Percentiles rank a stretch among this genome's conserved stretches.
Conservation (phyloP, 78 protist species). For the Polysphondylium violaceum region DNA sequence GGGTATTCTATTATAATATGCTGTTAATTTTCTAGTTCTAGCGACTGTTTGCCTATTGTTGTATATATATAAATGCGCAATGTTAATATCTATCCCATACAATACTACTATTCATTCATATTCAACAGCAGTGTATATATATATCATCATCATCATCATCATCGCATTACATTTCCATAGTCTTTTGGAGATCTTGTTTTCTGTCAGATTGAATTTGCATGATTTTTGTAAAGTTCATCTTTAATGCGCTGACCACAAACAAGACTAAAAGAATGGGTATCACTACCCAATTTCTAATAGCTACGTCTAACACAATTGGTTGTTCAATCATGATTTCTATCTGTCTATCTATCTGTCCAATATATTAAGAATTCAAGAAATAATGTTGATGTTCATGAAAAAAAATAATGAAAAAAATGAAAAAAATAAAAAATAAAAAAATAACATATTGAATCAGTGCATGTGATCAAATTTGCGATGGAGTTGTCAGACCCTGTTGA, state of each 20-base stretch:
- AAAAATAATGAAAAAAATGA: neutral
- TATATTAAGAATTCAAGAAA: neutral
- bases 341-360: neutral
- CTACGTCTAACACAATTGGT: slow-evolving; percentile 67
- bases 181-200: slow-evolving; percentile 43
- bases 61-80: neutral
- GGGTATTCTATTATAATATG: slow-evolving; percentile 74
- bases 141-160: too few relatives aligned
- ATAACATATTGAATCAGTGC: too few relatives aligned
- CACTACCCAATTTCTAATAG: slow-evolving; percentile 88
- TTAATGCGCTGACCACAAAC: slow-evolving; percentile 84
- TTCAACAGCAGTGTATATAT: too few relatives aligned
- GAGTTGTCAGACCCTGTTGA: too few relatives aligned
- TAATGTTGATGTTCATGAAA: neutral
- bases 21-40: slow-evolving; percentile 62
- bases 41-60: slow-evolving; percentile 54
- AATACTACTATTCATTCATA: too few relatives aligned
- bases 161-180: slow-evolving; percentile 13
- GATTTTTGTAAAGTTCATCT: slow-evolving; percentile 69
- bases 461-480: too few relatives aligned
- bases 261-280: slow-evolving; percentile 89
- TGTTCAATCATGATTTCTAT: slow-evolving; percentile 29
- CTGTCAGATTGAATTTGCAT: slow-evolving; percentile 53
- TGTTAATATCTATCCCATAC: neutral
- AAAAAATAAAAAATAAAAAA: slow-evolving; percentile 1